Evolutionary conservation across 1,139 yeast species (phyloP), one percentile per base, ranked within the genome.

Genomic region (Debaryomyces sp.): DNA sequence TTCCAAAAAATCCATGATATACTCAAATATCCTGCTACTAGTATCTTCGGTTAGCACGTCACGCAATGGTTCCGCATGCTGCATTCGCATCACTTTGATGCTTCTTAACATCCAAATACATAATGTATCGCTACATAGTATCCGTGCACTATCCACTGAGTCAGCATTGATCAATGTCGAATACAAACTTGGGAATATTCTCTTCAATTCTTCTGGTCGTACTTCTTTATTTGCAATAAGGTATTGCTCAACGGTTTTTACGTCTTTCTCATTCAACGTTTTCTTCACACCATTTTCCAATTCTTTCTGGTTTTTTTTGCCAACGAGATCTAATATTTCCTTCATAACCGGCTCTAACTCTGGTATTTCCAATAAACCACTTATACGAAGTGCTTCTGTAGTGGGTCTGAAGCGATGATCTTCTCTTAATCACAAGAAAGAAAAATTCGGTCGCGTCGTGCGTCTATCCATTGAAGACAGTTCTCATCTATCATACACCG

Each of bases 1-100:
- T 46, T 82, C 83, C 83, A 91, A 83, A 58, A 82, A 84, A 54
- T 84, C 90, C 43, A 85, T 67, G 8, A 87, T 77, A 60, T 80
- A 85, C 32, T 72, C 71, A 58, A 85, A 84, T 2, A 68, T 49
- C 27, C 23, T 24, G 29, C 53, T 23, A 13, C 24, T 32, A 4
- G 35, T 26, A 12, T 23, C 22, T n/a, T 24, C 29, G 15, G 36
- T 29, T 36, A 35, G 18, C 18, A 35, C 35, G 6, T 36, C 41
- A 10, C 17, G 37, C 17, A 21, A 30, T 2, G 13, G 36, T 7
- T 41, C 40, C 18, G 21, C 26, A n/a, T 35, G 45, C 17, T 42
- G 45, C 30, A 17, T 10, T 23, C 27, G 24, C 22, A 23, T 15
- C 15, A 5, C 13, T 52, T 80, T 83, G 3, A 61, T 48, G n/a